Evolutionary conservation across 2,329 filamentous ascomycete species (phyloP), one percentile per base, ranked within the genome.

Genomic region (Aschersonia sp.): DNA sequence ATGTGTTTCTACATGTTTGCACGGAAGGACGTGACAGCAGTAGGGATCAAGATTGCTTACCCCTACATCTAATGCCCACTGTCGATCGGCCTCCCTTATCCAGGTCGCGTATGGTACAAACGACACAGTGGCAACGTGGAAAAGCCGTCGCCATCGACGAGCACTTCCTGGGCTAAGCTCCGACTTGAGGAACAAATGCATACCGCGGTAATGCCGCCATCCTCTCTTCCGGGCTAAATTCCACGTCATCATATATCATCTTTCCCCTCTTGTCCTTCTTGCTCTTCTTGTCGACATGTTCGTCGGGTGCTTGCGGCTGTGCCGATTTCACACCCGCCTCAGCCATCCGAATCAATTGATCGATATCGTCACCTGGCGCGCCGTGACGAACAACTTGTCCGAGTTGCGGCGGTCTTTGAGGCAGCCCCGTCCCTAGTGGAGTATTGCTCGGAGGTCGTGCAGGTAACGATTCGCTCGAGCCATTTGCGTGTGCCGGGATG

Each of bases 161-260:
- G 20, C 20, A 20, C 20, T 20, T 20, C 20, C 4, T 3, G 35
- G 7, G 35, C 12, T 12, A 38, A 38, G 35, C 35, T 7, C 35
- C 35, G 12, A 4, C 35, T 38, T 38, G 35, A 9, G 35, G 7
- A 7, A 38, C 54, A 49, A 78, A 84, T 57, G 82, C 80, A 69
- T 94, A 95, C 65, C 80, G 82, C 51, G 84, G 73, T 68, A 92
- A 69, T 60, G 71, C 68, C 31, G 87, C 84, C 85, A 94, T 89
- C 67, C 82, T 87, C 73, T 95, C 89, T 69, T 96, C 89, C 2
- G 88, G 85, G 58, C 85, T 92, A 58, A 81, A 70, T 50, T 84
- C 82, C 46, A 84, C 80, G 60, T 94, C 86, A 52, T 81, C 81
- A 68, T 92, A 95, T 31, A 94, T 73, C 76, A 95, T 82, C 61